These are phyloP conservation scores for Mortierella sp. DNA, from an alignment of 371 early-diverging fungal genomes.

Conservation along the genomic window DNA sequence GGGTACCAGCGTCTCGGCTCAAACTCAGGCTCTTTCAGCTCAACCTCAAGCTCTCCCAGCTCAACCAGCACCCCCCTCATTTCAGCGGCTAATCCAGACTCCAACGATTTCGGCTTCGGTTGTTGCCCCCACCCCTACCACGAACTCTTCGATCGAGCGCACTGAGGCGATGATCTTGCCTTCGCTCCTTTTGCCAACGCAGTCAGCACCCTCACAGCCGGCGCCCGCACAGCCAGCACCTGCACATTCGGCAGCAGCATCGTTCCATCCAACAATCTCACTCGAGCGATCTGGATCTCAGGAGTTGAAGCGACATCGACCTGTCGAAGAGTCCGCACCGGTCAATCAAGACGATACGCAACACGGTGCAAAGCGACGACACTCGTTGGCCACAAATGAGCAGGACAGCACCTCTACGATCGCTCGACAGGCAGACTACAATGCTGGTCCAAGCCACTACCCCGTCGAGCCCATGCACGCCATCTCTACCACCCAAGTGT, in stretches of 20 bases:
- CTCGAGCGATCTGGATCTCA: not conserved
- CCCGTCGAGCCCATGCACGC: not conserved
- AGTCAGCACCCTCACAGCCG: not conserved
- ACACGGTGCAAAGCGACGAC: not conserved
- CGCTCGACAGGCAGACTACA: not conserved
- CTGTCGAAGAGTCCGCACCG: not conserved
- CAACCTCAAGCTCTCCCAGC: not conserved
- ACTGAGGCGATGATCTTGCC: not conserved
- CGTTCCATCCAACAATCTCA: not conserved
- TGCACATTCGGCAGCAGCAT: not conserved
- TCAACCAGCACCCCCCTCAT: not conserved
- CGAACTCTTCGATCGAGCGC: not conserved
- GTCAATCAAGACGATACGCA: not conserved
- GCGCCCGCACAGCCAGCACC: not conserved
- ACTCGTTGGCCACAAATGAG: not conserved
- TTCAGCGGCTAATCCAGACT: too few species aligned
- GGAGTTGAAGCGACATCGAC: not conserved
- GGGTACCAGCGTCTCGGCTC: not conserved
- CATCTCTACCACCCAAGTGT: not conserved
- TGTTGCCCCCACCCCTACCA: not conserved
- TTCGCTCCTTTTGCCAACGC: not conserved
- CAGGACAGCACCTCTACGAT: not conserved
- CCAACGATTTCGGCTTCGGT: not conserved
- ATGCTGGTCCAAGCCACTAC: not conserved
- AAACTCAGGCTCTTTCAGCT: not conserved